These are phyloP conservation scores for Talaromyces ruber DNA, from an alignment of 495 filamentous ascomycete species.

Conservation along the genomic window DNA sequence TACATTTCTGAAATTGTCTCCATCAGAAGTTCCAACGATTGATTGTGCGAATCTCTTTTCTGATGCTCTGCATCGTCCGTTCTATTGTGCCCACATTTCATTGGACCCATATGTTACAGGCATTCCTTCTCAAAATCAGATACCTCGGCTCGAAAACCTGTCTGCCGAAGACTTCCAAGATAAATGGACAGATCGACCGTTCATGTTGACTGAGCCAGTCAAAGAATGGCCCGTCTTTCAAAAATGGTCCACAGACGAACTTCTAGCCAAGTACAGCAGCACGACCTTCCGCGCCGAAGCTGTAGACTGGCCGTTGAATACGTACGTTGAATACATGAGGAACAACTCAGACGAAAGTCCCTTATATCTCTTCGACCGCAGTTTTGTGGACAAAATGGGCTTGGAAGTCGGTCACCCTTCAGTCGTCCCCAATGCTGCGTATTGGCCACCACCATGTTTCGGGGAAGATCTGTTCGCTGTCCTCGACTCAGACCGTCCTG, in stretches of 20 bases:
- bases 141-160: conserved; percentile 60
- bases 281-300: conserved; percentile 81
- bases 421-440: conserved; percentile 44
- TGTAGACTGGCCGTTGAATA: conserved; percentile 79
- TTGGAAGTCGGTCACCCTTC: conserved; percentile 48
- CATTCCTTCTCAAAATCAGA: conserved; percentile 67
- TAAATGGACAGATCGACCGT: conserved; percentile 73
- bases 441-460: conserved; percentile 83
- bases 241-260: conserved; percentile 59
- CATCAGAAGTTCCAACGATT: conserved; percentile 40
- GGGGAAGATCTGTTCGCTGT: conserved; percentile 82
- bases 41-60: conserved; percentile 78
- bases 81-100: conserved; percentile 73
- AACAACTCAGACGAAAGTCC: conserved; percentile 82
- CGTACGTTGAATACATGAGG: conserved; percentile 77
- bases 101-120: conserved; percentile 55
- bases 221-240: conserved; percentile 73
- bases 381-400: conserved; percentile 82
- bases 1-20: conserved; percentile 60
- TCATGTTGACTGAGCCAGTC: conserved; percentile 82
- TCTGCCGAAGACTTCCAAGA: conserved; percentile 63
- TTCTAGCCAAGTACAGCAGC: conserved; percentile 56
- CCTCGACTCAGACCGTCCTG: conserved; percentile 71
- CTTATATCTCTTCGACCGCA: conserved; percentile 83
- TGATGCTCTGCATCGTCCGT: conserved; percentile 84